Evolutionary conservation across 1,284 basidiomycete genomes (phyloP).

Genomic region (Leccinum subfulvum): DNA sequence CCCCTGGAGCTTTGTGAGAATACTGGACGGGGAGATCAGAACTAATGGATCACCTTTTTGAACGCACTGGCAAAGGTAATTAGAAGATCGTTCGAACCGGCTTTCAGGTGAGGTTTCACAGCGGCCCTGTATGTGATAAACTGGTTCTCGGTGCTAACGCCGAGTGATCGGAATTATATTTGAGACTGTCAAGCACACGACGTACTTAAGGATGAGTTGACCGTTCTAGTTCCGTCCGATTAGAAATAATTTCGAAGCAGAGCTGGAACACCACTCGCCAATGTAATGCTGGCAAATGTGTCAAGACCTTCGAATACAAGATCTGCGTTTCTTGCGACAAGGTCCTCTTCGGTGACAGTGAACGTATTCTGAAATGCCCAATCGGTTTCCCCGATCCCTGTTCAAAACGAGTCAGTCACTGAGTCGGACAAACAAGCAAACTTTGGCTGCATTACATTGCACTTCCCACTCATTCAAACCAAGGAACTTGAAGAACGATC

Average conservation of each 20-base stretch:
- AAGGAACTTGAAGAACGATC: conserved; percentile 49
- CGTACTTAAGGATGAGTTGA: conserved; percentile 58
- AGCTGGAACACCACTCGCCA: conserved; percentile 48
- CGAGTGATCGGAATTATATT: conserved; percentile 2
- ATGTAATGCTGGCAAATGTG: conserved; percentile 70
- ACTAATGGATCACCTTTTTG: conserved; percentile 49
- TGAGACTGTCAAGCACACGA: not conserved
- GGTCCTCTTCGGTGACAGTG: conserved; percentile 46
- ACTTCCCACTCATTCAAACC: conserved; percentile 84
- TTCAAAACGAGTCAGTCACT: conserved; percentile 1
- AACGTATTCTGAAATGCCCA: conserved; percentile 84
- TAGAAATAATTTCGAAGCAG: too few relatives aligned
- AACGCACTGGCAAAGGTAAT: conserved; percentile 78
- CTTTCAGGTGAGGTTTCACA: conserved; percentile 53
- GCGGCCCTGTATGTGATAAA: conserved; percentile 69
- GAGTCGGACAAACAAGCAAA: conserved; percentile 13
- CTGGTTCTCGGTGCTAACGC: conserved; percentile 67
- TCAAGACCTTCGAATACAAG: conserved; percentile 87
- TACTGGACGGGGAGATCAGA: not conserved
- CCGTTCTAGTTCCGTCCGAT: conserved; percentile 57
- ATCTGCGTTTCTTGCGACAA: conserved; percentile 54
- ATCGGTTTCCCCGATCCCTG: conserved; percentile 83
- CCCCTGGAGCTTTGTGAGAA: conserved; percentile 42
- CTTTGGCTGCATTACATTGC: conserved; percentile 56
- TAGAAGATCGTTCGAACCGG: conserved; percentile 64